Evolutionary conservation across 805 yeast species (phyloP), one percentile per base, ranked within the genome.

Genomic region (Zygosaccharomyces lentus): DNA sequence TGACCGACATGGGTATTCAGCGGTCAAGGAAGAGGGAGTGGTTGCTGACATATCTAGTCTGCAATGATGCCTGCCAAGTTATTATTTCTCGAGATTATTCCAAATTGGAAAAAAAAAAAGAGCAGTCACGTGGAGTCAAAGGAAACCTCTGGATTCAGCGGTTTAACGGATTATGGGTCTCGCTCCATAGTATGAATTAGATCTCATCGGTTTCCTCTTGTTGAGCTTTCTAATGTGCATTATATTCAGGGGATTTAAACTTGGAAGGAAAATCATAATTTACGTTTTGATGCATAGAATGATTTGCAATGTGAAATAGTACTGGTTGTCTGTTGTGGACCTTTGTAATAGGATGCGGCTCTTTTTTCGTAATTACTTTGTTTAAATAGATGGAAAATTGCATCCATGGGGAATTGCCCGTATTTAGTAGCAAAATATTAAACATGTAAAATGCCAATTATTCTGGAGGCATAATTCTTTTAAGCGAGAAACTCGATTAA

Each of bases 1-100:
- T 41, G 23, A 43, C 44, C 32, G 41, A 38, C 41, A 38, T 38
- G 12, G 25, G 12, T 21, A n/a, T 29, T 23, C 16, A 7, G 15
- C 3, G 15, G 16, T 29, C 15, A 13, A 29, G 32, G 29, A 29
- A 29, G 32, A 4, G 15, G 13, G 8, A 29, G 15, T 19, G 21
- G 21, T 19, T 19, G 21, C 21, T 19, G 21, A 19, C 21, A 19
- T 29, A 29, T n/a, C n/a, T 3, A 6, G 16, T 12, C 32, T 10
- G n/a, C 5, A 10, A 4, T 8, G 15, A 29, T 29, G 32, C 10
- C 32, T 29, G 32, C 10, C 32, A 29, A 29, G n/a, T 29, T 29
- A n/a, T 29, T 29, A 12, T 29, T 29, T 29, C 32, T 29, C 32
- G 15, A 29, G 32, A 12, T 13, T 13, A 10, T n/a, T 15, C 21